A percentile compares a stretch with the other conserved stretches of the same genome.
Evolutionary conservation across 495 filamentous ascomycete species (phyloP).

Genomic region (Xylaria castorea): DNA sequence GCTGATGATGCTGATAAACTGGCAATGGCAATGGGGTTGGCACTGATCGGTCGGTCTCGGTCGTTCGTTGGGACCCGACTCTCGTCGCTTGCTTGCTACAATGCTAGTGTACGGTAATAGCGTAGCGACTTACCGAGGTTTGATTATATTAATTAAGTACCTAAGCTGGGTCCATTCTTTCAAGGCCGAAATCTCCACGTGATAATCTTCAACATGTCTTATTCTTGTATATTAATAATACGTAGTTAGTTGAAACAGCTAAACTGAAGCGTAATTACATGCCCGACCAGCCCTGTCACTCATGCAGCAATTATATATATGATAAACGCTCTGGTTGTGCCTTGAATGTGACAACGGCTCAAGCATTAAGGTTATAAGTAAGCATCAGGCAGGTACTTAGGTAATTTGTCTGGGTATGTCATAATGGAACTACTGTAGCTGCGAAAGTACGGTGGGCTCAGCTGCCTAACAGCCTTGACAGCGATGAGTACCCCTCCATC

Average conservation of each 20-base stretch:
- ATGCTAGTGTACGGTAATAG: neutral
- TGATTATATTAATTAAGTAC: neutral
- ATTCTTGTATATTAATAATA: neutral
- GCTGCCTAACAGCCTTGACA: neutral
- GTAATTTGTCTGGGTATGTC: neutral
- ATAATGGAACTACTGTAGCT: neutral
- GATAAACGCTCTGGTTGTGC: too few species aligned
- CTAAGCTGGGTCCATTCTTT: neutral
- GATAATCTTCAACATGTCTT: constrained; percentile 1
- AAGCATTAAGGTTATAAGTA: too few species aligned
- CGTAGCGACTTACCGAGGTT: constrained; percentile 20
- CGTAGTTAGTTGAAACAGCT: too few species aligned
- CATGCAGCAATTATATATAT: too few species aligned
- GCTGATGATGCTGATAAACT: constrained; percentile 8
- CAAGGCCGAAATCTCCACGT: neutral
- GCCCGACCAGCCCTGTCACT: too few species aligned
- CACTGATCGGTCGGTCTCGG: neutral
- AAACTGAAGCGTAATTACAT: too few species aligned
- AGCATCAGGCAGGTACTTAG: too few species aligned
- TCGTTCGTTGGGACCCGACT: neutral
- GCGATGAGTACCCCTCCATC: neutral
- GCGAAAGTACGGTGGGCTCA: neutral
- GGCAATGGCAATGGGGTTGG: neutral
- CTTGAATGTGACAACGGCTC: too few species aligned
- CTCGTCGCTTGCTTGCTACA: neutral